Conservation (phyloP, 2,329 filamentous ascomycete species). For the Aspergillus vadensis region DNA sequence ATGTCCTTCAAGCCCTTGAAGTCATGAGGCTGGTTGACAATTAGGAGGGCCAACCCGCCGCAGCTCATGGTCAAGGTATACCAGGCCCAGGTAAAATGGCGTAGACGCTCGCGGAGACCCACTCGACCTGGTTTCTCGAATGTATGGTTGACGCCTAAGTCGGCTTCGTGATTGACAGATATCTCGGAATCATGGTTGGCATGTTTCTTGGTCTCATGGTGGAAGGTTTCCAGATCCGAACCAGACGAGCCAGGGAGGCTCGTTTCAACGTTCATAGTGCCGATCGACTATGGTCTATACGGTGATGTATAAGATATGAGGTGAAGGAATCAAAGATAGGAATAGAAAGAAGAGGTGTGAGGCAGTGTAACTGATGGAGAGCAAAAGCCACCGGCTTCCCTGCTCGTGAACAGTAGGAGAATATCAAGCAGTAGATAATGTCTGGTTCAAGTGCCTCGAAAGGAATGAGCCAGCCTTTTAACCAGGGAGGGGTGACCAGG, state of each 20-base stretch:
- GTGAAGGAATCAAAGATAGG: neutral
- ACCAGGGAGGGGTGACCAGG: neutral
- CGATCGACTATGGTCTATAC: neutral
- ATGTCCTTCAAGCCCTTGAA: constrained; percentile 67
- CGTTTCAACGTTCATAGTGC: neutral
- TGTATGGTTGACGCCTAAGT: neutral
- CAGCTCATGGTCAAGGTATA: constrained; percentile 76
- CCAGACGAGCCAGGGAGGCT: neutral
- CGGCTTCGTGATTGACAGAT: neutral
- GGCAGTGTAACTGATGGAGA: neutral
- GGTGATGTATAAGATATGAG: neutral
- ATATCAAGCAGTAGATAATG: neutral
- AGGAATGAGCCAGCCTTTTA: neutral
- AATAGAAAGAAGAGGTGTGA: neutral
- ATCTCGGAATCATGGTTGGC: neutral
- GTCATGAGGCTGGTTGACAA: constrained; percentile 61
- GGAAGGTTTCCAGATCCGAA: neutral
- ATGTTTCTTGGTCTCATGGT: neutral
- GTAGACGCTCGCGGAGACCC: constrained; percentile 28
- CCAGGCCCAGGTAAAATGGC: constrained; percentile 71
- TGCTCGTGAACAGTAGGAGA: neutral
- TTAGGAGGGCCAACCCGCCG: constrained; percentile 68
- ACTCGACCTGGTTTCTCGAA: neutral
- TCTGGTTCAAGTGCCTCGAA: neutral
- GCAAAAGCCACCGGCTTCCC: neutral